Percentiles rank a stretch among this genome's conserved stretches.
phyloP scores from a whole-genome alignment of 2,329 filamentous ascomycete species.

The Epicoccum sorghinum region DNA sequence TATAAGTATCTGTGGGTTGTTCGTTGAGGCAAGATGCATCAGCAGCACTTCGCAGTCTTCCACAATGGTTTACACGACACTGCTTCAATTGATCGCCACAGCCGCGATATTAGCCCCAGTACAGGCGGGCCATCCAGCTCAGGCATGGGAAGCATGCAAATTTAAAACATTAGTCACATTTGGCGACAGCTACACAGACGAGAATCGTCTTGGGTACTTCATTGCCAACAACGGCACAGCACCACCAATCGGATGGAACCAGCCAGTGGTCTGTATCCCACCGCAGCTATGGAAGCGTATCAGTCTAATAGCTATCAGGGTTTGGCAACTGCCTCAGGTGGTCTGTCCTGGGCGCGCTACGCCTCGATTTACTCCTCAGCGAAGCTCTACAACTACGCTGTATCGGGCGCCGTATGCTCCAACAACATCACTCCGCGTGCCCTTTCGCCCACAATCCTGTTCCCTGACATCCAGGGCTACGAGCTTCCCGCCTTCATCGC shows the following conservation, averaged over 20 bases:
- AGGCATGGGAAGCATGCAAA: constrained; percentile 49
- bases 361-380: constrained; percentile 65
- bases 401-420: constrained; percentile 74
- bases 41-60: neutral
- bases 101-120: constrained; percentile 28
- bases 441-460: constrained; percentile 55
- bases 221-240: constrained; percentile 59
- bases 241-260: constrained; percentile 66
- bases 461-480: constrained; percentile 62
- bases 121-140: constrained; percentile 16
- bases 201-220: constrained; percentile 70
- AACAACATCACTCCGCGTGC: constrained; percentile 68
- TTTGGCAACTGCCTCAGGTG: constrained; percentile 66
- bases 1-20: constrained; percentile 25
- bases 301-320: constrained; percentile 30
- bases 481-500: constrained; percentile 56
- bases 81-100: constrained; percentile 25
- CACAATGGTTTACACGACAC: constrained; percentile 21
- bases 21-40: neutral
- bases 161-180: constrained; percentile 72
- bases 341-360: constrained; percentile 71
- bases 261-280: constrained; percentile 50
- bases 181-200: constrained; percentile 79
- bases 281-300: neutral
- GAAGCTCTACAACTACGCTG: constrained; percentile 70